phyloP scores from a whole-genome alignment of 2,329 filamentous ascomycete species.

The Escovopsis sp. region DNA sequence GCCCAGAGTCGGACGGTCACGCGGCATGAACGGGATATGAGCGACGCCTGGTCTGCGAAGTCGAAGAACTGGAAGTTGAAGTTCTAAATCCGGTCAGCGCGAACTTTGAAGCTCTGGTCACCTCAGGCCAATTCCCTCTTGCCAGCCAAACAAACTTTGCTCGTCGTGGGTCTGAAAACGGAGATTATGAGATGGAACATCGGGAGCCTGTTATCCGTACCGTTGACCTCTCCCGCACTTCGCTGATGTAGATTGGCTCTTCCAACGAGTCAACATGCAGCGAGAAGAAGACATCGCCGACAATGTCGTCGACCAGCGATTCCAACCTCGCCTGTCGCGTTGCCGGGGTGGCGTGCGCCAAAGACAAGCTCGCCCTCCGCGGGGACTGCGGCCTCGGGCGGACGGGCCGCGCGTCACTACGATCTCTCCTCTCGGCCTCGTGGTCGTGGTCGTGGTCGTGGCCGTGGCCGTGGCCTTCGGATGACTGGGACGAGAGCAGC shows the following conservation, averaged over 20 bases:
- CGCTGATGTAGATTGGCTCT: constrained; percentile 81
- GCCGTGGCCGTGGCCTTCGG: constrained; percentile 22
- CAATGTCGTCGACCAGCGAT: constrained; percentile 51
- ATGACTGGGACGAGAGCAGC: constrained; percentile 42
- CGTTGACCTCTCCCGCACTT: constrained; percentile 63
- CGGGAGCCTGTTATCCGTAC: constrained; percentile 17
- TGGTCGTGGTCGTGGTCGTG: too few relatives aligned
- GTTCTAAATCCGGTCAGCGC: constrained; percentile 35
- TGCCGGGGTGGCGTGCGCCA: constrained; percentile 30
- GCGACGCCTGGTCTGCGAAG: constrained; percentile 46
- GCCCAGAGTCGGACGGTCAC: constrained; percentile 65
- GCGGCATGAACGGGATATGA: constrained; percentile 48
- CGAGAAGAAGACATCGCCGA: constrained; percentile 84
- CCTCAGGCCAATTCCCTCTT: too few relatives aligned
- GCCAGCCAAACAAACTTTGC: too few relatives aligned
- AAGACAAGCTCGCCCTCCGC: constrained; percentile 34
- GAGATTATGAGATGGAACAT: not conserved
- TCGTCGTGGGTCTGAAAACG: too few relatives aligned
- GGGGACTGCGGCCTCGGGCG: constrained; percentile 10
- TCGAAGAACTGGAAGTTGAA: constrained; percentile 83
- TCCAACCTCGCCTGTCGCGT: constrained; percentile 62
- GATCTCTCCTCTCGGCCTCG: too few relatives aligned
- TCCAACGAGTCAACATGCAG: constrained; percentile 52
- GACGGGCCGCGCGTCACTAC: constrained; percentile 4
- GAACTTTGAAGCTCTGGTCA: too few relatives aligned